Percentiles rank a stretch among this genome's conserved stretches.
Evolutionary conservation across 352 stramenopile species (phyloP).

Genomic region (Globisporangium paroecandrum): DNA sequence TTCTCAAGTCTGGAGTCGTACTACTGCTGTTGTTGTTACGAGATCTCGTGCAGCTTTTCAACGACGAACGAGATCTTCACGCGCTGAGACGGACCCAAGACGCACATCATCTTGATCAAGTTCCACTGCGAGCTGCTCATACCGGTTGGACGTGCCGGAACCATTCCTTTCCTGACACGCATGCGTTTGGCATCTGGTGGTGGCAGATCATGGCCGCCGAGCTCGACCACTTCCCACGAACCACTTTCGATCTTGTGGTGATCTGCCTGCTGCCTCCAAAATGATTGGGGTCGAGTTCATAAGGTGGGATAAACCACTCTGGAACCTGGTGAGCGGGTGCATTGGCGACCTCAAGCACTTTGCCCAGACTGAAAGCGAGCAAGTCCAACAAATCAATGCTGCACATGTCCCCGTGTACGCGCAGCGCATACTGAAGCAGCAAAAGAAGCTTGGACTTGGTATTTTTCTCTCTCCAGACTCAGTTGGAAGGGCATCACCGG

Average conservation of each 20-base stretch:
- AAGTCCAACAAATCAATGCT: neutral
- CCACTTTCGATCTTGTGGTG: neutral
- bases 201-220: slow-evolving; percentile 25
- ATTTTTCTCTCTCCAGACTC: neutral
- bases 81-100: slow-evolving; percentile 1
- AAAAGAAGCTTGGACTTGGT: neutral
- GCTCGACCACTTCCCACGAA: slow-evolving; percentile 29
- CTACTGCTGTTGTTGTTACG: neutral
- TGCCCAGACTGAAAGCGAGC: neutral
- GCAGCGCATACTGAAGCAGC: slow-evolving; percentile 3
- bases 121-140: slow-evolving; percentile 12
- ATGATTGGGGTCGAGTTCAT: slow-evolving; percentile 78
- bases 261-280: neutral
- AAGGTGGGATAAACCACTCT: slow-evolving; percentile 68
- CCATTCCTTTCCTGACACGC: slow-evolving; percentile 1
- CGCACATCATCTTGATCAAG: slow-evolving; percentile 22
- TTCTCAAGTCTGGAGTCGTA: neutral
- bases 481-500: neutral
- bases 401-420: slow-evolving; percentile 2
- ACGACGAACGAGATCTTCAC: slow-evolving; percentile 10
- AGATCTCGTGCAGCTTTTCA: slow-evolving; percentile 8
- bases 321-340: neutral
- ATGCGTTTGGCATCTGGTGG: slow-evolving; percentile 10
- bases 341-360: neutral
- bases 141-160: neutral